Base-by-base conservation (phyloP, 169 alveolate species). In the Plasmodium falciparum region DNA sequence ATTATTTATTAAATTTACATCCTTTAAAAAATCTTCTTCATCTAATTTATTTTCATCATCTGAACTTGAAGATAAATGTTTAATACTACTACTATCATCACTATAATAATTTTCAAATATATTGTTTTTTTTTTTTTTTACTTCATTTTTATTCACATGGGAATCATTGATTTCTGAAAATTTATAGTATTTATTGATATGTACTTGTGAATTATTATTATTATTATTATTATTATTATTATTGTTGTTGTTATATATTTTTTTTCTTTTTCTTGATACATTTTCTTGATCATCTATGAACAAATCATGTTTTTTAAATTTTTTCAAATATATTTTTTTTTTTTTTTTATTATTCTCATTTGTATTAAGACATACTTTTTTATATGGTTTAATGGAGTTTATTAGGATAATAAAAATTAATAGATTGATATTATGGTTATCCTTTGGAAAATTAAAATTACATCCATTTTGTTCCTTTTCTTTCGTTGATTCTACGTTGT, bases 311-410 rank as follows among this genome's bases (percentile, higher is more conserved):
- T 63, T 49, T 69, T 67, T 83, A 62, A 56, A 17, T 56, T 3
- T 43, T 73, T 67, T 52, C 70, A 69, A 66, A 83, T 43, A 29
- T 56, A 67, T 43, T 50, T 67, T 0, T 45, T 69, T 29, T 61
- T 83, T 52, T 63, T 83, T 39, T 43, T 50, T 67, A 0, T 45
- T 69, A 0, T 45, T 69, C 12, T 61, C 70, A 45, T 63, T 83
- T 24, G 70, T 22, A 8, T 83, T 78, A 17, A 72, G 29, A 4
- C 26, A 33, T 39, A 49, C 65, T 62, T 86, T 86, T 54, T 86
- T 73, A n/a, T 61, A 66, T 20, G 92, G 92, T 49, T 86, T 86
- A n/a, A 86, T 63, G 0, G 92, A 86, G 24, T 86, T 86, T 20
- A 86, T 72, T 72, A 86, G 65, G 49, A 86, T 73, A 24, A 74